Base-by-base conservation (phyloP, 768 basidiomycete genomes). In the Phylloporus sp. region DNA sequence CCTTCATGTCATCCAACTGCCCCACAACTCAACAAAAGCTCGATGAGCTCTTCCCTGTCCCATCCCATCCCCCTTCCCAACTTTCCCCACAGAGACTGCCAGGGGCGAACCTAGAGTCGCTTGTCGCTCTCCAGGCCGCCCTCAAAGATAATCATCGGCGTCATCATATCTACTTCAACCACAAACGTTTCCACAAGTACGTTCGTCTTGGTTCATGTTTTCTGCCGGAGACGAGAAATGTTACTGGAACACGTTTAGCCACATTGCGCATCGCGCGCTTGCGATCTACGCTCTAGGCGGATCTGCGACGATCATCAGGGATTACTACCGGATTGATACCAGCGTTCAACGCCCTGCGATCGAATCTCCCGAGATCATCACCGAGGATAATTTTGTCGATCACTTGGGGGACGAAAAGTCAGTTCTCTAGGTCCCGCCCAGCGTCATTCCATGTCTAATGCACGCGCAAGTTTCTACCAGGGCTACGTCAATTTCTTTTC, bases 171-270 rank as follows among this genome's bases (percentile, higher is more conserved):
- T 82, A 74, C 60, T 72, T 75, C 58, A 73, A 79, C 41, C 57
- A 74, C 10, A 44, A 27, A 27, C 51, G 64, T 0, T 75, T 76
- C 47, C 80, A 81, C 66, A 81, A 81, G 80, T 80, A 50, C 15
- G 71, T 60, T 14, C 13, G 0, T 9, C 10, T 17, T 38, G 20
- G 4, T n/a, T 26, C 42, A 18, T 3, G 22, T 28, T 33, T 13
- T 11, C 18, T 7, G 22, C 29, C 2, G 13, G 23, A 3, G 1
- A 5, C 6, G 21, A 23, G 9, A n/a, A 11, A 14, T 34, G 14
- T 35, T 0, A 2, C 6, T 26, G 20, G 43, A n/a, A 2, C 1
- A 3, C 21, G 14, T 13, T 33, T n/a, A 67, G 65, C 21, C 66
- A 67, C 21, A 44, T 59, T 26, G 38, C 68, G 1, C 64, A 67